A percentile compares a stretch with the other conserved stretches of the same genome.
These are phyloP conservation scores for Citrus australasica DNA, from an alignment of 345 rosid genomes.

Conservation along the genomic window DNA sequence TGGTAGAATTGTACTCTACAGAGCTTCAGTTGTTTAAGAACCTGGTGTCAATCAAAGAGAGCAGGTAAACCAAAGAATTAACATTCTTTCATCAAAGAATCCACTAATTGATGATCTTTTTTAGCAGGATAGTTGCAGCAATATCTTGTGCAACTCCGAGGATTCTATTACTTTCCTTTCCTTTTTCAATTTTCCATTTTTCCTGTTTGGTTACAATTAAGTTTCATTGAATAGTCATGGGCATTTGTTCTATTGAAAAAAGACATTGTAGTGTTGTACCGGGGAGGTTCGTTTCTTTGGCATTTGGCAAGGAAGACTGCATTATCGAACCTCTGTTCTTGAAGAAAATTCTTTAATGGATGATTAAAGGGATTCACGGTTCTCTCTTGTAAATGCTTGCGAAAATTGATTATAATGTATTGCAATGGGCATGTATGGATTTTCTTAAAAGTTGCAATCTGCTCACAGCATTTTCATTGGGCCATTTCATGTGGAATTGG, in stretches of 20 bases:
- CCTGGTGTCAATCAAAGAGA: slow-evolving; percentile 54
- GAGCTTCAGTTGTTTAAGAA: slow-evolving; percentile 90
- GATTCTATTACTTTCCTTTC: neutral
- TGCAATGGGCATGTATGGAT: neutral
- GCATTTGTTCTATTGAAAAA: neutral
- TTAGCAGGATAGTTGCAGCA: neutral
- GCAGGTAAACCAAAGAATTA: slow-evolving; percentile 43
- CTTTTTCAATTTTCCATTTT: neutral
- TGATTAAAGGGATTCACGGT: neutral
- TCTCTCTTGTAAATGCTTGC: neutral
- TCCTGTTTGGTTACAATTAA: neutral
- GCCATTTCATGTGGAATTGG: neutral
- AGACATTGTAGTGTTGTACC: neutral
- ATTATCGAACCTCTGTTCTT: neutral
- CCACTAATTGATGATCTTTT: neutral
- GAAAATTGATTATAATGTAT: neutral
- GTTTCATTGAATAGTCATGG: neutral
- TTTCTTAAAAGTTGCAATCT: neutral
- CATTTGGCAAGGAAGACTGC: neutral
- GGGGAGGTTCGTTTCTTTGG: neutral
- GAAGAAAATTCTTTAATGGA: neutral
- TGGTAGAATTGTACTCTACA: slow-evolving; percentile 77
- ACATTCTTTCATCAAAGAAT: neutral
- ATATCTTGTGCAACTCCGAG: neutral
- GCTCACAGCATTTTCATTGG: neutral